phyloP scores from a whole-genome alignment of 768 basidiomycete genomes.

The Lentinula boryana region DNA sequence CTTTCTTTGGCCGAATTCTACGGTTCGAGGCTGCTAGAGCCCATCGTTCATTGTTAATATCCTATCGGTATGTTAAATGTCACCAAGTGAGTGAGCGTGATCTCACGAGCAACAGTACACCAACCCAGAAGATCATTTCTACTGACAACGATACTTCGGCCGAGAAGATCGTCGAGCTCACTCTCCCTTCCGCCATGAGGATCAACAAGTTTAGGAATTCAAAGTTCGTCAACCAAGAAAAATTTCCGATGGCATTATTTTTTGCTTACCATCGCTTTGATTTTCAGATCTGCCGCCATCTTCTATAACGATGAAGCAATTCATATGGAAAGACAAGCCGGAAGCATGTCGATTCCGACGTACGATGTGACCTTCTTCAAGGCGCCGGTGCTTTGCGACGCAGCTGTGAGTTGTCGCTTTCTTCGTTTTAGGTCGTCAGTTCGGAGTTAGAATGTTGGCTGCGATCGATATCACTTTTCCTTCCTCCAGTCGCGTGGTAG shows the following conservation, averaged over 20 bases:
- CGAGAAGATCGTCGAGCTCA: constrained; percentile 31
- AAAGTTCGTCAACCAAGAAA: constrained; percentile 32
- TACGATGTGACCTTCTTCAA: constrained; percentile 36
- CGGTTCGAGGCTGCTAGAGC: constrained; percentile 78
- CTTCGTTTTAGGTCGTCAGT: background rate
- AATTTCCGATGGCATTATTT: background rate
- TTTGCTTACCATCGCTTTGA: background rate
- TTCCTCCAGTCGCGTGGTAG: background rate
- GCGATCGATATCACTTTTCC: background rate
- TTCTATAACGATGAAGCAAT: constrained; percentile 54
- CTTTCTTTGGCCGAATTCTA: constrained; percentile 65
- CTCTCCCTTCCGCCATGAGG: constrained; percentile 56
- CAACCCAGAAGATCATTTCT: constrained; percentile 26
- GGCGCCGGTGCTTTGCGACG: constrained; percentile 54
- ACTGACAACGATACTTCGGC: constrained; percentile 8
- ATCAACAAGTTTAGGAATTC: constrained; percentile 46
- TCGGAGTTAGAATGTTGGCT: background rate
- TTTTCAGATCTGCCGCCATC: constrained; percentile 31
- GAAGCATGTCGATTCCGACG: constrained; percentile 10
- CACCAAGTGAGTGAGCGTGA: background rate
- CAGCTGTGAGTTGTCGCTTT: constrained; percentile 34
- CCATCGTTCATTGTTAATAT: constrained; percentile 66
- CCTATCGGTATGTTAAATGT: constrained; percentile 50
- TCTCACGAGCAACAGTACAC: constrained; percentile 22
- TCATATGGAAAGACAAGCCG: constrained; percentile 27